Conservation (phyloP, 2,329 filamentous ascomycete species). For the Aureobasidium musti region DNA sequence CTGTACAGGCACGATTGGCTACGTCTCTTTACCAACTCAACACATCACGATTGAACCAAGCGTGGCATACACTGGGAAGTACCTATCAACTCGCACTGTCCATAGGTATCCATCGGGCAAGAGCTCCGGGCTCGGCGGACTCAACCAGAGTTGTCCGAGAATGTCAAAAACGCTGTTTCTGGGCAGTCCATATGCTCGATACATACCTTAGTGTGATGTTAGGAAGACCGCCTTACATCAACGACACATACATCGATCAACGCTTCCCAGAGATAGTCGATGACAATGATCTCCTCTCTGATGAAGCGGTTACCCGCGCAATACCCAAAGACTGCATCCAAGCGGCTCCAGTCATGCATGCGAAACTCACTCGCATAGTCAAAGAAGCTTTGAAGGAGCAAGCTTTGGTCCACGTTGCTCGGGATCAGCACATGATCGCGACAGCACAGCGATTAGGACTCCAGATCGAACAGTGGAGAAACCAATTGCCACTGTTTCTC, state of each 20-base stretch:
- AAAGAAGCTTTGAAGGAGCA: slow-evolving; percentile 41
- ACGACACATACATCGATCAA: slow-evolving; percentile 66
- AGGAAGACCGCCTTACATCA: slow-evolving; percentile 61
- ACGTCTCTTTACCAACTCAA: slow-evolving; percentile 32
- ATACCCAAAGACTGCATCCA: slow-evolving; percentile 43
- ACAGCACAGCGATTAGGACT: slow-evolving; percentile 44
- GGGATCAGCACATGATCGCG: slow-evolving; percentile 42
- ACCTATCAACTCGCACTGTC: slow-evolving; percentile 34
- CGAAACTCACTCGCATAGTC: slow-evolving; percentile 43
- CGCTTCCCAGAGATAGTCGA: slow-evolving; percentile 58
- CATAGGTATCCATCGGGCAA: slow-evolving; percentile 31
- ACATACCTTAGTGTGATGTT: slow-evolving; percentile 64
- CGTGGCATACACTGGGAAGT: slow-evolving; percentile 40
- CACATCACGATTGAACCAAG: slow-evolving; percentile 38
- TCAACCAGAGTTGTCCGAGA: slow-evolving; percentile 42
- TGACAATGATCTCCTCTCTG: slow-evolving; percentile 58
- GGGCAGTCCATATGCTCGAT: slow-evolving; percentile 64
- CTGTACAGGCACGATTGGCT: slow-evolving; percentile 32
- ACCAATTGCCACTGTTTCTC: slow-evolving; percentile 44
- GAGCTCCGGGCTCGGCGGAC: slow-evolving; percentile 45
- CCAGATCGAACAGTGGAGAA: slow-evolving; percentile 42
- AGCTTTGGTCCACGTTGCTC: slow-evolving; percentile 42
- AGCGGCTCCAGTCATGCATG: slow-evolving; percentile 52
- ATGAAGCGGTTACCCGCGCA: slow-evolving; percentile 34
- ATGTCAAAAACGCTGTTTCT: slow-evolving; percentile 61